Conservation (phyloP, 441 rosid species). For the Isatis lusitanica region DNA sequence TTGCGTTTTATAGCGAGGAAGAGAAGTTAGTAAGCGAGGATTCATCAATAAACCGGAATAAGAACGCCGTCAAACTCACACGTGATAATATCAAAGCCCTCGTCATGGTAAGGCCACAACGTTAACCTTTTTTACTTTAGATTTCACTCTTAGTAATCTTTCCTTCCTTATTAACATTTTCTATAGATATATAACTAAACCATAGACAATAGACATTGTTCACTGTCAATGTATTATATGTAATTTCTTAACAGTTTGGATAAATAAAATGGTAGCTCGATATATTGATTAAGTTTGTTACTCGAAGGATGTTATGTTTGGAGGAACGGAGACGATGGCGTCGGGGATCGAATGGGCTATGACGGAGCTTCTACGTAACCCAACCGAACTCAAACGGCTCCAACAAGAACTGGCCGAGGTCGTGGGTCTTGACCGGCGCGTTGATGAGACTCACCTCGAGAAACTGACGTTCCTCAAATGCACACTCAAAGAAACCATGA, state of each 20-base stretch:
- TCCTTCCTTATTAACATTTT: not conserved
- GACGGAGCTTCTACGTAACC: constrained; percentile 70
- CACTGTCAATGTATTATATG: not conserved
- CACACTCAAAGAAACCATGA: constrained; percentile 63
- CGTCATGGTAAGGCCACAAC: constrained; percentile 53
- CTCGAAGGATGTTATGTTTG: constrained; percentile 86
- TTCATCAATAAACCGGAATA: constrained; percentile 40
- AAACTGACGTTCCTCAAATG: constrained; percentile 64
- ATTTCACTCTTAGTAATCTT: not conserved
- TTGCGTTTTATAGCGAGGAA: constrained; percentile 65
- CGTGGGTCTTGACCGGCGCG: constrained; percentile 75
- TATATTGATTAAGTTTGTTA: not conserved
- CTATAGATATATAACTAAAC: not conserved
- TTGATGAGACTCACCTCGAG: constrained; percentile 70
- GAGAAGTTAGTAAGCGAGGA: constrained; percentile 44
- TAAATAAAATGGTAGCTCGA: not conserved
- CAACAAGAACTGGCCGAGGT: constrained; percentile 74
- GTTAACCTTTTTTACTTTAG: not conserved
- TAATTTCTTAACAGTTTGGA: not conserved
- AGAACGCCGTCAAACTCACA: constrained; percentile 60
- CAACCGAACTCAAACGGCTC: constrained; percentile 59
- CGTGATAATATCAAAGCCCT: constrained; percentile 82
- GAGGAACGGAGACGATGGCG: constrained; percentile 93
- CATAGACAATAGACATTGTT: not conserved
- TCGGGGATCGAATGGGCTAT: constrained; percentile 89